phyloP scores from a whole-genome alignment of 805 yeast species.

The Clavispora vitiphila region DNA sequence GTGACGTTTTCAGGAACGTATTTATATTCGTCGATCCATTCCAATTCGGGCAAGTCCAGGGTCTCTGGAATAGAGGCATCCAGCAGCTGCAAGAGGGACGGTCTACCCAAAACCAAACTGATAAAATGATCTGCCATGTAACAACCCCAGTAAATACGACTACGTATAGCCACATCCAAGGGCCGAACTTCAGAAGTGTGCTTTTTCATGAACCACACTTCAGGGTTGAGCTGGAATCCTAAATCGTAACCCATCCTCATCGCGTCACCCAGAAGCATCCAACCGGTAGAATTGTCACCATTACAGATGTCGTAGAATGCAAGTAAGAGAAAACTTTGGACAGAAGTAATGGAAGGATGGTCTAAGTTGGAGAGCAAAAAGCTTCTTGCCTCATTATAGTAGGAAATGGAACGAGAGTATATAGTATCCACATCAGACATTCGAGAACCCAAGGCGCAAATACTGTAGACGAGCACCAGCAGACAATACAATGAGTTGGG shows the following conservation, averaged over 20 bases:
- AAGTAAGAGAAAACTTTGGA: conserved; percentile 54
- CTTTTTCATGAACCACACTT: conserved; percentile 49
- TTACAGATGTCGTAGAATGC: conserved; percentile 60
- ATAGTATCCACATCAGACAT: conserved; percentile 41
- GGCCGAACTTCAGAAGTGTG: conserved; percentile 35
- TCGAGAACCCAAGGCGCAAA: conserved; percentile 56
- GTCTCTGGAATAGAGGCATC: conserved; percentile 60
- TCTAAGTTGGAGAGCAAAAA: conserved; percentile 38
- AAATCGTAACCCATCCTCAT: conserved; percentile 61
- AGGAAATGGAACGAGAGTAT: conserved; percentile 36
- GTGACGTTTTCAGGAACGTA: conserved; percentile 27
- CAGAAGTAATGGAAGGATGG: conserved; percentile 47
- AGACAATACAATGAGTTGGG: conserved; percentile 51
- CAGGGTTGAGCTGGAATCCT: conserved; percentile 59
- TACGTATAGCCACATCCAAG: conserved; percentile 51
- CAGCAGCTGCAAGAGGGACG: conserved; percentile 47
- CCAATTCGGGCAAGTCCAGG: conserved; percentile 54
- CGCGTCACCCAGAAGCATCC: conserved; percentile 61
- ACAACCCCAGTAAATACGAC: conserved; percentile 64
- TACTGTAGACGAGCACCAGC: conserved; percentile 46
- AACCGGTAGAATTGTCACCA: conserved; percentile 54
- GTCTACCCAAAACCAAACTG: conserved; percentile 54
- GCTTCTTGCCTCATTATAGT: conserved; percentile 44
- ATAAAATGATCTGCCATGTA: conserved; percentile 62
- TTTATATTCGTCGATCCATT: conserved; percentile 57